Base-by-base conservation (phyloP, 148 eudicot species). In the Mesembryanthemum crystallinum region DNA sequence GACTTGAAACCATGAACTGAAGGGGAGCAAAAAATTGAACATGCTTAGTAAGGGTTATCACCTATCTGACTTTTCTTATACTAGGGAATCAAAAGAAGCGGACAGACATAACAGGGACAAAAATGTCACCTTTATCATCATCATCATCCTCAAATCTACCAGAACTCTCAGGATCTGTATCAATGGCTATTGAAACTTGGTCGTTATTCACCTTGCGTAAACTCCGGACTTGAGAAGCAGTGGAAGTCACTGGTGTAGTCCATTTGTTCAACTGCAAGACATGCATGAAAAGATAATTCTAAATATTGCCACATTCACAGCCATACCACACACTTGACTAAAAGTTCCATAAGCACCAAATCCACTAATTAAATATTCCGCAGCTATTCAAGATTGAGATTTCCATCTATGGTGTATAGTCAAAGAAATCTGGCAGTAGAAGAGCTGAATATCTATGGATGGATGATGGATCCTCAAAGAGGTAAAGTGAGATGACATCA, bases 1-100 rank as follows among this genome's bases (percentile, higher is more conserved):
- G 99, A 95, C 89, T 90, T 95, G 83, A 95, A 95, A 78, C 99
- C 99, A 80, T 95, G 99, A 78, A 96, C 99, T 95, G 90, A 75
- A 69, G 61, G 73, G 54, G 77, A 72, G 49, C 17, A 67, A 21
- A 59, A 76, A 59, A 77, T 58, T 43, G 66, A 24, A 43, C n/a
- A 57, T 23, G 64, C 55, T 71, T 29, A 72, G 24, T 7, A 52
- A 71, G 47, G 71, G 63, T 66, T 72, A 67, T 35, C 23, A 74
- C 45, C 61, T 52, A 57, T 74, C 67, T 14, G 64, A 11, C 21
- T 25, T 28, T 79, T 35, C 52, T 69, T 28, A 3, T 7, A 18
- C 12, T 18, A 24, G 21, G 54, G 21, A 54, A 42, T 24, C 30
- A 24, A 57, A 30, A 39, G n/a, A 64, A 73, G 15, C 11, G 21